Percentiles rank a stretch among this genome's conserved stretches.
Evolutionary conservation across 2,329 filamentous ascomycete species (phyloP).

Genomic region (Penicillium crustosum): DNA sequence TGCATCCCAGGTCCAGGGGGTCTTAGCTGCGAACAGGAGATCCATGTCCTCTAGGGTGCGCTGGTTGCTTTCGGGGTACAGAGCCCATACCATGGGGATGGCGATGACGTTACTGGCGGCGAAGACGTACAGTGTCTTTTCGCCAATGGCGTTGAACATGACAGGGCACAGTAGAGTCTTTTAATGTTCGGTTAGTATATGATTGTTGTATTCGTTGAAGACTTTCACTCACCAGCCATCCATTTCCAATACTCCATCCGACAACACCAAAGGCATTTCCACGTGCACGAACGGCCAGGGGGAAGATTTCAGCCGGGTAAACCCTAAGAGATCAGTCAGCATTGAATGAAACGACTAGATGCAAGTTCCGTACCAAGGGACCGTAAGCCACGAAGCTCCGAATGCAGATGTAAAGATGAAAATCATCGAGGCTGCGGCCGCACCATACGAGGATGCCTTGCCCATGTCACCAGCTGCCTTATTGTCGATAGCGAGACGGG

Average conservation of each 20-base stretch:
- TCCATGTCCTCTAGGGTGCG: conserved; percentile 75
- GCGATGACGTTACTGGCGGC: conserved; percentile 64
- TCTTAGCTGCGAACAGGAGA: conserved; percentile 66
- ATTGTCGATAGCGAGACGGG: conserved; percentile 54
- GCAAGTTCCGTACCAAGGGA: conserved; percentile 46
- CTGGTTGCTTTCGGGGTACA: conserved; percentile 74
- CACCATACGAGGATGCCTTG: conserved; percentile 56
- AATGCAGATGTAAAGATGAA: conserved; percentile 68
- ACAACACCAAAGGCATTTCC: conserved; percentile 76
- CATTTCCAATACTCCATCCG: conserved; percentile 74
- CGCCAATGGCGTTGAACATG: conserved; percentile 64
- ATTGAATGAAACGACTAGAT: neutral
- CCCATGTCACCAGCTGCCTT: conserved; percentile 47
- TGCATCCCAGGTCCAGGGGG: conserved; percentile 69
- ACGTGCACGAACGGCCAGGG: conserved; percentile 67
- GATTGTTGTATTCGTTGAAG: conserved; percentile 23
- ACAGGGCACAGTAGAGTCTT: conserved; percentile 54
- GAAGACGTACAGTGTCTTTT: conserved; percentile 74
- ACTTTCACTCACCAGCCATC: conserved; percentile 53
- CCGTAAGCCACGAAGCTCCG: conserved; percentile 62
- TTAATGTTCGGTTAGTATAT: conserved; percentile 11
- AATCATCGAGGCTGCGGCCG: conserved; percentile 68
- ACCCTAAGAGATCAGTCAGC: conserved; percentile 38
- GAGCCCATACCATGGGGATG: conserved; percentile 69
- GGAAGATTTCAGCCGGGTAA: conserved; percentile 73